Conservation (phyloP, 306 rosid species). For the Myrica gale region DNA sequence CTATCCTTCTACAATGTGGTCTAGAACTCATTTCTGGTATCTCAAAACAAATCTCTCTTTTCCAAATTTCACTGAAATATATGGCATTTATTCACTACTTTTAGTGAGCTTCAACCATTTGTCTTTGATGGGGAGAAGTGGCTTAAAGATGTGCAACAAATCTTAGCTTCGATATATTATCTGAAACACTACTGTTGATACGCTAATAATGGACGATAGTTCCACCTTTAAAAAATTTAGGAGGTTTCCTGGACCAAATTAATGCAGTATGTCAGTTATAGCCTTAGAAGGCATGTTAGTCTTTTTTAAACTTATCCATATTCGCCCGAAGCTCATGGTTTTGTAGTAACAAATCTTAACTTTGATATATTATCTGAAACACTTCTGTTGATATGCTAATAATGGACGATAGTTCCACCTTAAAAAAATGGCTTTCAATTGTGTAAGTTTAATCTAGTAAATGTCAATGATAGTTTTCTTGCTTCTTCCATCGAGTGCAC, state of each 20-base stretch:
- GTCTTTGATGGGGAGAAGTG: neutral
- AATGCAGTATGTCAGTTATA: no score
- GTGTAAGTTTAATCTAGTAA: neutral
- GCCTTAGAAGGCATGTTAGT: no score
- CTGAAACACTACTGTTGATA: neutral
- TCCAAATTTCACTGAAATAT: neutral
- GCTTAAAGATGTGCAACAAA: neutral
- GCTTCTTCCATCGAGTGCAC: neutral
- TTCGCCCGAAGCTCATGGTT: no score
- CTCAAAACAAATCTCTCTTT: neutral
- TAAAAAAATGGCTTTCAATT: neutral
- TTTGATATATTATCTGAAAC: no score
- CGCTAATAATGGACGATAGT: neutral
- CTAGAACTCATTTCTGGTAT: slow-evolving; percentile 90
- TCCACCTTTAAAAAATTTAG: no score
- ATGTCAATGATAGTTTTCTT: neutral
- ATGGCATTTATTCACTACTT: neutral
- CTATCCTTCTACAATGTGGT: slow-evolving; percentile 78
- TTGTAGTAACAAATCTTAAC: no score
- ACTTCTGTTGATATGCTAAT: no score
- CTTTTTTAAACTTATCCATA: no score
- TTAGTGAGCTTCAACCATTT: slow-evolving; percentile 13
- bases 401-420: no score
- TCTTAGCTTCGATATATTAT: neutral
- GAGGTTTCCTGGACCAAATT: no score